phyloP scores from a whole-genome alignment of 352 stramenopile genomes.

The Phytophthora aleatoria region DNA sequence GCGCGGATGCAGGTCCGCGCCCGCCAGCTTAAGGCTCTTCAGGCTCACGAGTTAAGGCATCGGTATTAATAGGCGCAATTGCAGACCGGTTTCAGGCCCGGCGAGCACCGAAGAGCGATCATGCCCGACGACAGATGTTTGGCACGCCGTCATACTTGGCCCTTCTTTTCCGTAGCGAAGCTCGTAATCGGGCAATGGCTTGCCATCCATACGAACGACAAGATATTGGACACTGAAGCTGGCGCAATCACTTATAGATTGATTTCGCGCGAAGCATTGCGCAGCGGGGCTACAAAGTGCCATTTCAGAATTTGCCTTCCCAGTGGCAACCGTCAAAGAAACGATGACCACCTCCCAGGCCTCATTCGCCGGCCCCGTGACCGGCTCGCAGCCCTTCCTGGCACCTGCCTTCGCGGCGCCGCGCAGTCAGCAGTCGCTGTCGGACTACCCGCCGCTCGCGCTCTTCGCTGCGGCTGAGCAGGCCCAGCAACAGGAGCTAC shows the following conservation, averaged over 20 bases:
- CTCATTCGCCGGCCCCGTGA: slow-evolving; percentile 15
- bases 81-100: background rate
- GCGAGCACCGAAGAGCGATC: background rate
- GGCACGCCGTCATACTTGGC: slow-evolving; percentile 19
- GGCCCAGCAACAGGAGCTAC: slow-evolving; percentile 30
- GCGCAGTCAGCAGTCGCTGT: slow-evolving; percentile 36
- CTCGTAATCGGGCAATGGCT: slow-evolving; percentile 34
- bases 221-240: slow-evolving; percentile 8
- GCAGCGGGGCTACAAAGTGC: background rate
- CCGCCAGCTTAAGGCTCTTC: too few species aligned
- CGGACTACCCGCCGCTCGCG: slow-evolving; percentile 33
- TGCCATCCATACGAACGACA: slow-evolving; percentile 26
- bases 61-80: background rate
- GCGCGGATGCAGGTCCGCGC: too few species aligned
- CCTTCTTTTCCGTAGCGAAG: slow-evolving; percentile 8
- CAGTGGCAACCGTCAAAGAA: slow-evolving; percentile 13
- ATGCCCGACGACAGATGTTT: background rate
- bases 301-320: slow-evolving; percentile 45
- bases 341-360: slow-evolving; percentile 31
- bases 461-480: slow-evolving; percentile 35
- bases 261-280: slow-evolving; percentile 37
- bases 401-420: slow-evolving; percentile 29
- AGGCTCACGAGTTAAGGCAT: too few species aligned
- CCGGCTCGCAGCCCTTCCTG: slow-evolving; percentile 34
- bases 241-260: slow-evolving; percentile 30